phyloP scores from a whole-genome alignment of 1,284 basidiomycete species.

The Boletus mariae region DNA sequence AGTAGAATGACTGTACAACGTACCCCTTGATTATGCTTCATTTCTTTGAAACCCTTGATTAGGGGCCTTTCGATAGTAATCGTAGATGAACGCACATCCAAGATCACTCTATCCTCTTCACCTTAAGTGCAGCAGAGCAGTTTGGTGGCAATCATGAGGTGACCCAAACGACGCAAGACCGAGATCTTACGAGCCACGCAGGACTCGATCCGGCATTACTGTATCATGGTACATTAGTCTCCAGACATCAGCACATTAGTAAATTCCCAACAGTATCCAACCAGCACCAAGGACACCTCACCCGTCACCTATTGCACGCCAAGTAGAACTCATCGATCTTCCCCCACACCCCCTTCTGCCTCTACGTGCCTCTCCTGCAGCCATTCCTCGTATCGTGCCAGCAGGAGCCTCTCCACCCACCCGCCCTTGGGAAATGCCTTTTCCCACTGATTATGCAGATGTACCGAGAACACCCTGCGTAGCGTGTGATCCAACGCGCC shows the following conservation, averaged over 20 bases:
- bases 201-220: background rate
- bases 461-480: slow-evolving; percentile 76
- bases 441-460: slow-evolving; percentile 93
- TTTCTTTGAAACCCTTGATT: no score
- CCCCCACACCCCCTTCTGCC: background rate
- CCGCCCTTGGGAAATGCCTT: slow-evolving; percentile 75
- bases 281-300: background rate
- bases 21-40: background rate
- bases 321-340: background rate
- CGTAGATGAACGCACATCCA: no score
- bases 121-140: no score
- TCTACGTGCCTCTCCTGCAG: slow-evolving; percentile 16
- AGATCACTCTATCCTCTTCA: no score
- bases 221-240: background rate
- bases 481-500: slow-evolving; percentile 67
- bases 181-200: background rate
- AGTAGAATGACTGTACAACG: background rate
- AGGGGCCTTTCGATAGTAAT: no score
- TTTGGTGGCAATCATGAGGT: no score
- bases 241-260: background rate
- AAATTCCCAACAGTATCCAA: background rate
- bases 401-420: slow-evolving; percentile 76
- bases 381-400: slow-evolving; percentile 57
- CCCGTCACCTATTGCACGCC: background rate
- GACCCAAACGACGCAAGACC: no score